Base-by-base conservation (phyloP, 2,329 filamentous ascomycete species). In the Diaporthe caulivora region DNA sequence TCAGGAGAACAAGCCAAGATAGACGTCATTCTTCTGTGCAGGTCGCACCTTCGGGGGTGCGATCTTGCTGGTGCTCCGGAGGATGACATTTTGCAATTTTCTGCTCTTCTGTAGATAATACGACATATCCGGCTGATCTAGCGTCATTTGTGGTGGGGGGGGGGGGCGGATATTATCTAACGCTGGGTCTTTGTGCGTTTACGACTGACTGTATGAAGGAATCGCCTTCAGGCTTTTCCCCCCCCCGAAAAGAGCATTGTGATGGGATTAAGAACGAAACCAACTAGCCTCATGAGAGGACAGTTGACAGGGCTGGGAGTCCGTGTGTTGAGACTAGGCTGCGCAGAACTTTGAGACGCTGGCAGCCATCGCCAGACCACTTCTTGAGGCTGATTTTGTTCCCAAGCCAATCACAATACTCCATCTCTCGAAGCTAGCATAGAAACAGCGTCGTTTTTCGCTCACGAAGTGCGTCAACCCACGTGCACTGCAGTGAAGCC, bases 11-110 rank as follows among this genome's bases (percentile, higher is more conserved):
- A 54, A 31, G 15, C 24, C 3, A 54, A 54, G 24, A 54, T 18
- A 24, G 26, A 18, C 13, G 44, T 40, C 44, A 34, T 71, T 24
- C 24, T 71, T 26, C 57, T 71, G 11, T 71, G 57, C 69, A 71
- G 57, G 40, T 31, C 42, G 53, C 15, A 15, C 17, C 7, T 53
- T 10, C n/a, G n/a, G n/a, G 57, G 44, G 55, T 71, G 57, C 31
- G 47, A 64, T n/a, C 9, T 71, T 64, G 24, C 57, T 49, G 37
- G 47, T 49, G 57, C 70, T n/a, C 70, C 70, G 26, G 47, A 65
- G 1, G 2, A 55, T n/a, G 34, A 65, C 21, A 26, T 34, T 3
- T 26, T 54, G 11, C 31, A 29, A 8, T 62, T 31, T 54, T 64
- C 55, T 34, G 31, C 17, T 7, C 17, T 64, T 13, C 37, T 29